A percentile compares a stretch with the other conserved stretches of the same genome.
These are phyloP conservation scores for Gynostemma pentaphyllum DNA, from an alignment of 306 rosid genomes.

Conservation along the genomic window DNA sequence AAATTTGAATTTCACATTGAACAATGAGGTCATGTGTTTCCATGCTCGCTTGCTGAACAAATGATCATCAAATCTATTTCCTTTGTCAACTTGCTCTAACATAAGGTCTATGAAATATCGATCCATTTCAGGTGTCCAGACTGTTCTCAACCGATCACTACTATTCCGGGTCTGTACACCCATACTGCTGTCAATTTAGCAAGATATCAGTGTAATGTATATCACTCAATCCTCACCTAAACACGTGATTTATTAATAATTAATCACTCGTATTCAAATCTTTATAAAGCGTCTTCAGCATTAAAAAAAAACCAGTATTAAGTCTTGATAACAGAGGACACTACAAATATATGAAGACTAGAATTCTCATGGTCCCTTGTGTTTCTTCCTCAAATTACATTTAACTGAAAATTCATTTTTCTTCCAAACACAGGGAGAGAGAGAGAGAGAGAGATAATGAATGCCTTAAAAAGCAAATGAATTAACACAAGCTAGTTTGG, in stretches of 20 bases:
- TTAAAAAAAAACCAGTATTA: neutral
- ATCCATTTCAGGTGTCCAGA: constrained; percentile 81
- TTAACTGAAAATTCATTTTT: neutral
- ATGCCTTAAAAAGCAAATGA: too few species aligned
- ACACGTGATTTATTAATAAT: neutral
- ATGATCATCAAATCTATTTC: constrained; percentile 48
- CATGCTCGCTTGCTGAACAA: constrained; percentile 60
- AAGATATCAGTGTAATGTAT: neutral
- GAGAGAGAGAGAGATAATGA: too few species aligned
- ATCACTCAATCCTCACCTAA: neutral
- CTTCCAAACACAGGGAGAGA: neutral
- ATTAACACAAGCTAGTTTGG: too few species aligned
- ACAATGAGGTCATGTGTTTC: constrained; percentile 49
- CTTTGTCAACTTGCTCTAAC: constrained; percentile 48
- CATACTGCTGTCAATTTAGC: neutral
- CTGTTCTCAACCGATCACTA: constrained; percentile 50
- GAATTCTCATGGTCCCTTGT: neutral
- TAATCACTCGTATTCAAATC: neutral
- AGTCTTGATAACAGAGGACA: neutral
- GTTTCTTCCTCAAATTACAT: neutral
- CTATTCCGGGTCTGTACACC: constrained; percentile 20
- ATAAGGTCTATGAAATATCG: constrained; percentile 56
- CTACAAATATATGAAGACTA: neutral
- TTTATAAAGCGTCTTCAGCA: neutral
- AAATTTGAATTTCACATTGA: constrained; percentile 53